A percentile compares a stretch with the other conserved stretches of the same genome.
Evolutionary conservation across 768 basidiomycete genomes (phyloP).

Genomic region (Rhizopogon vesiculosus): DNA sequence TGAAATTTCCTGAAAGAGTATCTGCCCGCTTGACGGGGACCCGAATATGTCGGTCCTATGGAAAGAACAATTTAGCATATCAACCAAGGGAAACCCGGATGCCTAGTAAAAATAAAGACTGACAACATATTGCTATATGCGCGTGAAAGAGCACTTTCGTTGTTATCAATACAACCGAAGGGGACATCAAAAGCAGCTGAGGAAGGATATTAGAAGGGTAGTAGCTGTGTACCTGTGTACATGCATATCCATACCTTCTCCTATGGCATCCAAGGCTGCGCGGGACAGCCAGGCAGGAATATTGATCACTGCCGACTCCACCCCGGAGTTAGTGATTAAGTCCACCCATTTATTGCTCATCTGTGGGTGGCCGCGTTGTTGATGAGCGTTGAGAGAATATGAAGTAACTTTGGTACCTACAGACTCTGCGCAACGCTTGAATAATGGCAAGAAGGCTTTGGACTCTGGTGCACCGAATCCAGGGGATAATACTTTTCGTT

Average conservation of each 20-base stretch:
- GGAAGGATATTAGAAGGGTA: no score
- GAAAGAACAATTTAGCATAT: not conserved
- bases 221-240: no score
- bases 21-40: slow-evolving; percentile 3
- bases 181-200: slow-evolving; percentile 29
- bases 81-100: not conserved
- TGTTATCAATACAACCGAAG: slow-evolving; percentile 33
- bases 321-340: slow-evolving; percentile 4
- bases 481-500: slow-evolving; percentile 49
- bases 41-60: slow-evolving; percentile 6
- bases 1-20: slow-evolving; percentile 29
- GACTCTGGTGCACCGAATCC: slow-evolving; percentile 50
- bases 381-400: not conserved
- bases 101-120: not conserved
- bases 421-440: no score
- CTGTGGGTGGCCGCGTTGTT: slow-evolving; percentile 6
- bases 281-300: no score
- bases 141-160: slow-evolving; percentile 2
- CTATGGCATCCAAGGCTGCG: no score
- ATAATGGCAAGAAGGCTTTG: slow-evolving; percentile 37
- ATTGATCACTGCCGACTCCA: slow-evolving; percentile 16
- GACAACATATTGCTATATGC: slow-evolving; percentile 2
- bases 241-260: no score
- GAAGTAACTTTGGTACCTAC: no score
- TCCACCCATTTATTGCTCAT: slow-evolving; percentile 20